A percentile compares a stretch with the other conserved stretches of the same genome.
Evolutionary conservation across 257 asterid genomes (phyloP).

Genomic region (Coffea eugenioides): DNA sequence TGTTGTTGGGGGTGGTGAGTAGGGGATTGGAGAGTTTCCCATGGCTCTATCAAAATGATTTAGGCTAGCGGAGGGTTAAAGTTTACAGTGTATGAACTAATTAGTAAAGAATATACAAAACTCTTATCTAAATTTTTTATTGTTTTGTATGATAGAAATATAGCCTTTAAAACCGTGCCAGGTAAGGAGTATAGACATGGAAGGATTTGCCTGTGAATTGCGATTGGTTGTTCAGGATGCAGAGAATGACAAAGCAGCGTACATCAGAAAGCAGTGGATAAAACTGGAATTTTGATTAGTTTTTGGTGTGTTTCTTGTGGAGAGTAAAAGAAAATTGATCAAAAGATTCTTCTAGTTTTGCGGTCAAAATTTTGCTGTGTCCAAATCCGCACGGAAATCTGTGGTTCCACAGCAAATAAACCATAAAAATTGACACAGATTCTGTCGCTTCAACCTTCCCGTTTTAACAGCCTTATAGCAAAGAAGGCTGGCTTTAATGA

Average conservation of each 20-base stretch:
- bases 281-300: neutral
- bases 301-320: neutral
- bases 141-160: neutral
- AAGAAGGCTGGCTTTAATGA: too few relatives aligned
- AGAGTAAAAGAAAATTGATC: neutral
- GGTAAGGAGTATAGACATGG: conserved; percentile 8
- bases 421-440: neutral
- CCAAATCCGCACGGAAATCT: neutral
- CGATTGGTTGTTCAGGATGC: neutral
- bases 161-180: conserved; percentile 9
- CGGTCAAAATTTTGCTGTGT: conserved; percentile 1
- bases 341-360: neutral
- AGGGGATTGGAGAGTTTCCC: conserved; percentile 22
- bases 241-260: conserved; percentile 7
- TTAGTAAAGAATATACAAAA: neutral
- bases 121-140: neutral
- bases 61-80: neutral
- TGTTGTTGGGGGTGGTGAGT: conserved; percentile 12
- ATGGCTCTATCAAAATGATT: neutral
- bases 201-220: neutral
- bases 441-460: neutral
- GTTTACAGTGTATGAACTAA: neutral
- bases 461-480: neutral
- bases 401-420: neutral
- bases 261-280: neutral